Base-by-base conservation (phyloP, 345 rosid species). In the Turritis glabra region DNA sequence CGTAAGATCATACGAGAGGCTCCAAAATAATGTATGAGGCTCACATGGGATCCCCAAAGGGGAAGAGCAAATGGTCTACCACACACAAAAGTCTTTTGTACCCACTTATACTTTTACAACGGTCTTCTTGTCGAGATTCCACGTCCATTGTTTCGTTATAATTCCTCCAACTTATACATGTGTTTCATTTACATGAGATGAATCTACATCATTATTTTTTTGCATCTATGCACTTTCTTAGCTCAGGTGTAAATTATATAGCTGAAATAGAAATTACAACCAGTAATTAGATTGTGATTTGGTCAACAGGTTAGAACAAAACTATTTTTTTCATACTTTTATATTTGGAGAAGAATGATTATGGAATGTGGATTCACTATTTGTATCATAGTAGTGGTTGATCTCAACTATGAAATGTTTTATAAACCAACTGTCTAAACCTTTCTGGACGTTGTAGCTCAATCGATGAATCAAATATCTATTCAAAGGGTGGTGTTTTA, bases 91-190 rank as follows among this genome's bases (percentile, higher is more conserved):
- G 72, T 43, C 21, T 47, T 71, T 50, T 25, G 68, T 48, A 60
- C 40, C 5, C 48, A 64, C 55, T 32, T 33, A 53, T n/a, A 41
- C 54, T 72, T 62, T 72, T 22, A 30, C 44, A 63, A 40, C 70
- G 13, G 46, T 72, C 62, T 21, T 72, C 46, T 52, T 72, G 70
- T 52, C 70, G 19, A 52, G 69, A 63, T 62, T 72, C 62, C 76
- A 52, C 61, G 23, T 51, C 52, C 40, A 48, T 13, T 71, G 0
- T 47, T 30, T 58, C 2, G 10, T 12, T 23, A n/a, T 43, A 22
- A 1, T 23, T 17, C 38, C 54, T 18, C 48, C 3, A 50, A 41
- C 54, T 44, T 23, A 59, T 2, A 46, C 33, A 60, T 14, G 7
- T 23, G 11, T 17, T 53, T 30, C 22, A 27, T 29, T 33, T 32